Conservation (phyloP, 345 rosid genomes). For the Dipteronia dyeriana region DNA sequence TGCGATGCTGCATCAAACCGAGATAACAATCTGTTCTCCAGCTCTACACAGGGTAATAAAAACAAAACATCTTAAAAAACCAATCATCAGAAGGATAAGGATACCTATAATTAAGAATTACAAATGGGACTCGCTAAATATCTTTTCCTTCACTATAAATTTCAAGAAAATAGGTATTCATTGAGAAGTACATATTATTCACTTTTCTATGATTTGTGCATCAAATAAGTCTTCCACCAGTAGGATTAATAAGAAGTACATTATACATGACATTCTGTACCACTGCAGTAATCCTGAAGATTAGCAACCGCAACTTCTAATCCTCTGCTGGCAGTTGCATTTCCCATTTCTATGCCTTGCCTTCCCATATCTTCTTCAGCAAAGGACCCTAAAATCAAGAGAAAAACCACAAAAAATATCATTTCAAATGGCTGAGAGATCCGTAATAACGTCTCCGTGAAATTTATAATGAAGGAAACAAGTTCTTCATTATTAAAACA, state of each 20-base stretch:
- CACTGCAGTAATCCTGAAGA: slow-evolving; percentile 99
- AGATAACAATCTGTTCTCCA: slow-evolving; percentile 95
- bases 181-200: neutral
- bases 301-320: slow-evolving; percentile 97
- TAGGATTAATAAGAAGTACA: slow-evolving; percentile 18
- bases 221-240: neutral
- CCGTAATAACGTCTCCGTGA: slow-evolving; percentile 1
- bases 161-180: neutral
- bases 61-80: slow-evolving; percentile 10
- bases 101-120: neutral
- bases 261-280: slow-evolving; percentile 41
- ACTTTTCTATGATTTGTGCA: neutral
- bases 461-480: slow-evolving; percentile 1
- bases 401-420: slow-evolving; percentile 17
- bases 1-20: slow-evolving; percentile 98
- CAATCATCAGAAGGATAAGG: neutral
- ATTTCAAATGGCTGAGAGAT: slow-evolving; percentile 19
- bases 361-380: slow-evolving; percentile 99
- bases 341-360: slow-evolving; percentile 76
- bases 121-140: neutral
- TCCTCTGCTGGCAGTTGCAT: slow-evolving; percentile 92
- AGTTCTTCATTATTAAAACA: neutral
- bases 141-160: neutral
- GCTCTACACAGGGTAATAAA: slow-evolving; percentile 45
- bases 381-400: slow-evolving; percentile 73